These are phyloP conservation scores for Aristolochia contorta DNA, from an alignment of 164 flowering plant species.

Conservation along the genomic window DNA sequence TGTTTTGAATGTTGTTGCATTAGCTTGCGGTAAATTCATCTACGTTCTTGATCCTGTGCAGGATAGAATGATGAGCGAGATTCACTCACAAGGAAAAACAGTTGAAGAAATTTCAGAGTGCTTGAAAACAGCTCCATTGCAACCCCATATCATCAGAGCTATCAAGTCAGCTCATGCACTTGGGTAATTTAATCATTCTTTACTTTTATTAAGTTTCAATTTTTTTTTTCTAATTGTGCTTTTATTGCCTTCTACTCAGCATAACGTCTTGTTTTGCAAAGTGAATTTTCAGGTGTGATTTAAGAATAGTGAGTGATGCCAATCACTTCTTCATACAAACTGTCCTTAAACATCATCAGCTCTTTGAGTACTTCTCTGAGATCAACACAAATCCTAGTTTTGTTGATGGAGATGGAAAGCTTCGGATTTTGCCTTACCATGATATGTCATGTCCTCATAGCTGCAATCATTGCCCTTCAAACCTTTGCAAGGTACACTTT, in stretches of 20 bases:
- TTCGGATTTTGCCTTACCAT: slow-evolving; percentile 55
- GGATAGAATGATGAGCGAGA: slow-evolving; percentile 57
- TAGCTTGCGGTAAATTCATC: too few species aligned
- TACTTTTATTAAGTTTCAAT: not conserved
- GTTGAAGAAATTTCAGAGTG: slow-evolving; percentile 45
- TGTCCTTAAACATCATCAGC: slow-evolving; percentile 49
- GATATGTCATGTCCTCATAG: slow-evolving; percentile 53
- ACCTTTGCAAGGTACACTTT: slow-evolving; percentile 83
- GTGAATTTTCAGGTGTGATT: slow-evolving; percentile 48
- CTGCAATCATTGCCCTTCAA: slow-evolving; percentile 69
- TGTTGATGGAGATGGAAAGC: slow-evolving; percentile 53
- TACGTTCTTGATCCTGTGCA: slow-evolving; percentile 11
- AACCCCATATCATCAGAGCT: slow-evolving; percentile 38
- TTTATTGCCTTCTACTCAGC: not conserved
- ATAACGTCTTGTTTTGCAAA: not conserved
- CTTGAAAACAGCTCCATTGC: slow-evolving; percentile 37
- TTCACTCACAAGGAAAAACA: slow-evolving; percentile 50
- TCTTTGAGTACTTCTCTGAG: slow-evolving; percentile 49
- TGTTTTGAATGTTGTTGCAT: too few species aligned
- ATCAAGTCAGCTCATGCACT: slow-evolving; percentile 46
- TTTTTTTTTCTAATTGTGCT: not conserved
- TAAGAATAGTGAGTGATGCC: slow-evolving; percentile 83
- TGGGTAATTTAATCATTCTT: slow-evolving; percentile 34
- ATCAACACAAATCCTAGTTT: slow-evolving; percentile 67
- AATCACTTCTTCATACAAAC: slow-evolving; percentile 72